Evolutionary conservation across 179 eudicot species (phyloP).

Genomic region (Actinidia chinensis): DNA sequence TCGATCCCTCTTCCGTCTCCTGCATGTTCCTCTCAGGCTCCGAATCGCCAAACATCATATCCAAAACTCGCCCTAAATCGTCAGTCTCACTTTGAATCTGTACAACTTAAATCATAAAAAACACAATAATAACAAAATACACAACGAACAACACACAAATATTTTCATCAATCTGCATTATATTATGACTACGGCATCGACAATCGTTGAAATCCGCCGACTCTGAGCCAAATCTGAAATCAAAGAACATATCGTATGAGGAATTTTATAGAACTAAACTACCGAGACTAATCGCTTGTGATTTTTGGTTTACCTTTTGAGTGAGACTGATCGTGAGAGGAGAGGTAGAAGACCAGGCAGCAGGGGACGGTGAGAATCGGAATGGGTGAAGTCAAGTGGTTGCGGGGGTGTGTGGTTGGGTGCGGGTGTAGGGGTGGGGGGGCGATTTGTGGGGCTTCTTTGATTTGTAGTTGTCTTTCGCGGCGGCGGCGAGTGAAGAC

Average conservation of each 20-base stretch:
- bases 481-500: slow-evolving; percentile 26
- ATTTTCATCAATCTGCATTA: too few species aligned
- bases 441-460: slow-evolving; percentile 45
- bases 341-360: slow-evolving; percentile 68
- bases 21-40: slow-evolving; percentile 63
- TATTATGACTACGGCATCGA: too few species aligned
- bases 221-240: slow-evolving; percentile 51
- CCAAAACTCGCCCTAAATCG: slow-evolving; percentile 32
- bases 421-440: slow-evolving; percentile 33
- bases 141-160: not conserved
- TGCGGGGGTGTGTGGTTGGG: too few species aligned
- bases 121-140: not conserved
- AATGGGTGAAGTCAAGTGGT: slow-evolving; percentile 71
- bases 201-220: slow-evolving; percentile 42
- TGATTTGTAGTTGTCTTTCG: slow-evolving; percentile 47
- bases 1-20: slow-evolving; percentile 34
- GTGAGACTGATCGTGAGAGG: slow-evolving; percentile 76
- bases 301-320: slow-evolving; percentile 41
- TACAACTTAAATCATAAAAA: not conserved
- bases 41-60: slow-evolving; percentile 50
- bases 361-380: slow-evolving; percentile 65
- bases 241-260: not conserved
- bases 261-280: not conserved
- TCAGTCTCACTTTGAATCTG: slow-evolving; percentile 46
- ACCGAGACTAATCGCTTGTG: not conserved